A percentile compares a stretch with the other conserved stretches of the same genome.
Evolutionary conservation across 2,329 filamentous ascomycete genomes (phyloP).

Genomic region (Pseudomassariella vexata): DNA sequence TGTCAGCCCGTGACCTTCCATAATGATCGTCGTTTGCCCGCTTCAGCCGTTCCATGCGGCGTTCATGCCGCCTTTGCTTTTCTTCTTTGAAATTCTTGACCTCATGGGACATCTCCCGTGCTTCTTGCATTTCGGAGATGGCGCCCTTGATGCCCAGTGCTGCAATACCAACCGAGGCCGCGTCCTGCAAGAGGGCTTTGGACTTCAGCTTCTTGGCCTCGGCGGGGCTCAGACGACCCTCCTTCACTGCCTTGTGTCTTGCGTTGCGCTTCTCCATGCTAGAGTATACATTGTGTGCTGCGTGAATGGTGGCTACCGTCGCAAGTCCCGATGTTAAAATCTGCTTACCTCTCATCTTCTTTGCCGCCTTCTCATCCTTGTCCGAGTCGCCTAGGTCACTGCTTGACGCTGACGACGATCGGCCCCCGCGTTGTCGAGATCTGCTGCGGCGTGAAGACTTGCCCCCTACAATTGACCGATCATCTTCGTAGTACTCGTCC

Average conservation of each 20-base stretch:
- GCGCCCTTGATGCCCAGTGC: constrained; percentile 53
- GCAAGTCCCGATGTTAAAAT: constrained; percentile 50
- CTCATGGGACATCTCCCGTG: constrained; percentile 42
- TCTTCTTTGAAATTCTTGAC: constrained; percentile 43
- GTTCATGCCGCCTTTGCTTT: constrained; percentile 43
- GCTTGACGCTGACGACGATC: constrained; percentile 43
- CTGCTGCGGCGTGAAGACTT: constrained; percentile 31
- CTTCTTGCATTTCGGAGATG: constrained; percentile 50
- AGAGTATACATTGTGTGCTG: constrained; percentile 51
- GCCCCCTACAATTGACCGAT: constrained; percentile 31
- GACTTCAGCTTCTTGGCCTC: constrained; percentile 53
- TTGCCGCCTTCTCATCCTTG: constrained; percentile 46
- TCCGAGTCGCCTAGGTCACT: constrained; percentile 54
- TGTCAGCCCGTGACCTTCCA: constrained; percentile 36
- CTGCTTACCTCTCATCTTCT: constrained; percentile 59
- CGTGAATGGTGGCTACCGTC: constrained; percentile 54
- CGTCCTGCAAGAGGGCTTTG: constrained; percentile 51
- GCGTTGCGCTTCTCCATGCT: constrained; percentile 52
- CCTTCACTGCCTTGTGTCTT: constrained; percentile 46
- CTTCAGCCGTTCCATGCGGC: constrained; percentile 33
- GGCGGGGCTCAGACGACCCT: constrained; percentile 43
- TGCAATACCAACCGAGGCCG: constrained; percentile 52
- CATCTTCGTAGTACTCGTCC: constrained; percentile 41
- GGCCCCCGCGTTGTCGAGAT: constrained; percentile 32
- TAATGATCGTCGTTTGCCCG: constrained; percentile 20